Conservation (phyloP, 2,329 filamentous ascomycete genomes). For the Endocalyx cinctus region DNA sequence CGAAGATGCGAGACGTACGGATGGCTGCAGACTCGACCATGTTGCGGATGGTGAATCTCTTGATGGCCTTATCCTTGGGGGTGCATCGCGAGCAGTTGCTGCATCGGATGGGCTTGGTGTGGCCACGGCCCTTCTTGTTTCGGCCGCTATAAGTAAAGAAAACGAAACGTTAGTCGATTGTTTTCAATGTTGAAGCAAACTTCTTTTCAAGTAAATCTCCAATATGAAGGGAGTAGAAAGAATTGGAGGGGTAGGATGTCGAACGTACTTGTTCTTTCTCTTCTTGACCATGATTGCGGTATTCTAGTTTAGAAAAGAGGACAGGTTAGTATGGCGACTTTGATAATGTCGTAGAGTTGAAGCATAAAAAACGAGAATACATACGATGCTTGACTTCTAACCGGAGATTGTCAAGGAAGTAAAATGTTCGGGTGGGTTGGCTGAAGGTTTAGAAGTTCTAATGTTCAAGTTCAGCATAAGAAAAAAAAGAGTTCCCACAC, state of each 20-base stretch:
- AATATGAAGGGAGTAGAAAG: no score
- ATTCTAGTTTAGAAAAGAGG: slow-evolving; percentile 17
- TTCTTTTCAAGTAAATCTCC: no score
- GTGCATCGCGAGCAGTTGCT: slow-evolving; percentile 76
- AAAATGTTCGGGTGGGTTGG: no score
- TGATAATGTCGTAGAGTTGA: neutral
- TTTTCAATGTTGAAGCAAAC: neutral
- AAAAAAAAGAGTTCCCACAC: no score
- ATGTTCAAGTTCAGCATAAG: no score
- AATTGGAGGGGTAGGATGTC: slow-evolving; percentile 5
- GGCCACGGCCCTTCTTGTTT: slow-evolving; percentile 99
- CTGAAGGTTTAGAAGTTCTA: no score
- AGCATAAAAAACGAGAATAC: slow-evolving; percentile 2
- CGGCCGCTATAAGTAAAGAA: slow-evolving; percentile 63
- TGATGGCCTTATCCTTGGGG: slow-evolving; percentile 99
- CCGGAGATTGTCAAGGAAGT: slow-evolving; percentile 12
- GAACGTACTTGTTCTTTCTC: slow-evolving; percentile 62
- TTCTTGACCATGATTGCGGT: slow-evolving; percentile 68
- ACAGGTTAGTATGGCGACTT: slow-evolving; percentile 6
- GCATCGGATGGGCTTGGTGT: slow-evolving; percentile 96
- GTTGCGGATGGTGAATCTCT: slow-evolving; percentile 99
- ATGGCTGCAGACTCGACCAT: slow-evolving; percentile 99
- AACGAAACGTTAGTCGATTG: slow-evolving; percentile 17
- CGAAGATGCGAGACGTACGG: slow-evolving; percentile 61
- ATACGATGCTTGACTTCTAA: slow-evolving; percentile 10